Evolutionary conservation across 169 alveolate species (phyloP).

Genomic region (Plasmodium inui): DNA sequence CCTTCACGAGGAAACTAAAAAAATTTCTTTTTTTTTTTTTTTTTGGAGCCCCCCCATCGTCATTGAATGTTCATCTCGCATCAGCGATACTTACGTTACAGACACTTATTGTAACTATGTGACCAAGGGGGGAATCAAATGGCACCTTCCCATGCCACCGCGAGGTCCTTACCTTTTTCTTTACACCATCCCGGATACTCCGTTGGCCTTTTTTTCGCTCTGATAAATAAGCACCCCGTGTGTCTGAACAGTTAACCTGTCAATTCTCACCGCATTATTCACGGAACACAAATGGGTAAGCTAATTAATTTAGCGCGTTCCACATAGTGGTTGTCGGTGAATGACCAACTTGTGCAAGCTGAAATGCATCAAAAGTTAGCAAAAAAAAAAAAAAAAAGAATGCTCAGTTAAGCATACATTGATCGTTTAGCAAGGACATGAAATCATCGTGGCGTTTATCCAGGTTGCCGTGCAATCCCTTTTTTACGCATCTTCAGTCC

Average conservation of each 20-base stretch:
- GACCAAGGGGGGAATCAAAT: neutral
- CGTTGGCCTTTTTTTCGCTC: neutral
- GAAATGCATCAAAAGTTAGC: neutral
- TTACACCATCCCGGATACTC: neutral
- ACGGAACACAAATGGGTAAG: neutral
- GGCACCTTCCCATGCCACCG: neutral
- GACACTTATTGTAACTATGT: neutral
- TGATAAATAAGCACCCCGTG: too few relatives aligned
- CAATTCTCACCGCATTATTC: neutral
- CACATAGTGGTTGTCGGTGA: neutral
- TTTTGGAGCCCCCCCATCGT: neutral
- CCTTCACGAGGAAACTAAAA: neutral
- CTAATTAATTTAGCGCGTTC: neutral
- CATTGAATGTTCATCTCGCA: neutral
- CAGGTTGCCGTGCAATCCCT: neutral
- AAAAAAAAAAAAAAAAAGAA: constrained; percentile 6
- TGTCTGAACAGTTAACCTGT: neutral
- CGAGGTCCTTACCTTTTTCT: neutral
- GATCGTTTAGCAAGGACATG: neutral
- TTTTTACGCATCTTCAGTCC: neutral
- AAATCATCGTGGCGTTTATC: neutral
- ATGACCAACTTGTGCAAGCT: neutral
- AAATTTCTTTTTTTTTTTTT: too few relatives aligned
- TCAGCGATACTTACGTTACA: neutral
- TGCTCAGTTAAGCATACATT: neutral